Base-by-base conservation (phyloP, 23 red algal genomes). In the Gracilaria gracilis region DNA sequence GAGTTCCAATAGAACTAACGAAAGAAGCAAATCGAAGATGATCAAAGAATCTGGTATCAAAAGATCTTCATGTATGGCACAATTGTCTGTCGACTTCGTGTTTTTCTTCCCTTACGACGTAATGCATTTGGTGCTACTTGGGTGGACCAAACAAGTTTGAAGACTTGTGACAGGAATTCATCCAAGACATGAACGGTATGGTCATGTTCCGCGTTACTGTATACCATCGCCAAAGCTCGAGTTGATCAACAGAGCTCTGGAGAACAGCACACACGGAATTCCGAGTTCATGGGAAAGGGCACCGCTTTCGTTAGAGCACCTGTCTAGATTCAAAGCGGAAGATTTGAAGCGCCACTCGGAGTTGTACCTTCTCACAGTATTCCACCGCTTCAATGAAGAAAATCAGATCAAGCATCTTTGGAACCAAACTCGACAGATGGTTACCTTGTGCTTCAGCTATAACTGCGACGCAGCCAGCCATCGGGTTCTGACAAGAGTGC, bases 41-140 rank as follows among this genome's bases (percentile, higher is more conserved):
- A 57, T 61, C 44, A 80, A 61, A 23, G 76, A 54, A 57, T 36
- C 76, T 24, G 48, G 48, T 13, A 80, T 80, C 14, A 80, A 80
- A 29, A 80, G 48, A 58, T 4, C 27, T 0, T 61, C 33, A 24
- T 38, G 33, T 19, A 1, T 80, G 32, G 11, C 42, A 36, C 39
- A 80, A 6, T 57, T 80, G 8, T 37, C 32, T 31, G 3, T 80
- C 0, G 76, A 80, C 23, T 57, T 32, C 58, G 7, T 55, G 11
- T 58, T 58, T 21, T 32, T 48, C 5, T 80, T 57, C 48, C 42
- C 48, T 16, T 80, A 80, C 23, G 76, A 80, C 31, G n/a, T 61
- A 6, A 80, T 80, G 76, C 76, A 80, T 8, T 34, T 61, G 9
- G 25, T 80, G 0, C 54, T 80, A 6, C 16, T 61, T 6, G 25